A percentile compares a stretch with the other conserved stretches of the same genome.
These are phyloP conservation scores for Spiraea crenata DNA, from an alignment of 331 rosid species.

Conservation along the genomic window DNA sequence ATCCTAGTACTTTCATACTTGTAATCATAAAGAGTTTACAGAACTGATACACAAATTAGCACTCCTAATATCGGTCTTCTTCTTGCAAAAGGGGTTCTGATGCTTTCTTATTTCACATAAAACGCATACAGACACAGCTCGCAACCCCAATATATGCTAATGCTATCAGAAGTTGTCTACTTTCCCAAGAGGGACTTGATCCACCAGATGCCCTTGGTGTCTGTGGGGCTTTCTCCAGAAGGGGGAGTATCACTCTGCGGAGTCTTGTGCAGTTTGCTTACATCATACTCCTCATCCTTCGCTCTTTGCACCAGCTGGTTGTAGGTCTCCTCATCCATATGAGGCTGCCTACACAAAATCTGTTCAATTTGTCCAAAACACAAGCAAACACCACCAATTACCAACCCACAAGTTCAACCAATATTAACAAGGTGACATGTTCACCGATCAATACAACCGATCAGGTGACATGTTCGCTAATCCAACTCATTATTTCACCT, in stretches of 20 bases:
- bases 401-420: neutral
- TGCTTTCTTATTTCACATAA: neutral
- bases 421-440: no score
- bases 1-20: no score
- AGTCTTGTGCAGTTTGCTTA: slow-evolving; percentile 81
- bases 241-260: slow-evolving; percentile 78
- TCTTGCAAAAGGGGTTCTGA: slow-evolving; percentile 3
- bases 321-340: slow-evolving; percentile 60
- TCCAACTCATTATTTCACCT: no score
- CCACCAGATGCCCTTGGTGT: slow-evolving; percentile 96
- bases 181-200: slow-evolving; percentile 68
- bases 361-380: slow-evolving; percentile 10
- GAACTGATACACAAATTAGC: no score
- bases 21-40: no score
- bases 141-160: neutral
- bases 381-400: neutral
- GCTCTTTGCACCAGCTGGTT: slow-evolving; percentile 63
- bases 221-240: slow-evolving; percentile 56
- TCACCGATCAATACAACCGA: no score
- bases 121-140: neutral
- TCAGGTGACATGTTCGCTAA: no score
- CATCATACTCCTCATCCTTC: slow-evolving; percentile 66
- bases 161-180: slow-evolving; percentile 18
- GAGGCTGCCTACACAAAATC: slow-evolving; percentile 62
- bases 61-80: no score